Conservation (phyloP, 345 rosid genomes). For the Dovyalis caffra region DNA sequence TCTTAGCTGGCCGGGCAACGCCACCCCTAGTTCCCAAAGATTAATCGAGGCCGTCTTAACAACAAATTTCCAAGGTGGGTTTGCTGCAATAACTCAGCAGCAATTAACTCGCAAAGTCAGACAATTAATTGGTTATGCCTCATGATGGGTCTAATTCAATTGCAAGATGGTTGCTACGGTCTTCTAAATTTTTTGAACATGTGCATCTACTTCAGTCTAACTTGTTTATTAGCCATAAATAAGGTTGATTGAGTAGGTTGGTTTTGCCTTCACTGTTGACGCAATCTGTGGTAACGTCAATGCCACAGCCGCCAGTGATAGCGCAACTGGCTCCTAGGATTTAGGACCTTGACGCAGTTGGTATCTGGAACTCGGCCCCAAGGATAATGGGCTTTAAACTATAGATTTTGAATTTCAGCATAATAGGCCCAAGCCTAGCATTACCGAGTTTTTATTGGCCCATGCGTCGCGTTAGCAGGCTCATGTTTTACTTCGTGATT, state of each 20-base stretch:
- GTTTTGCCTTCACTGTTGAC: not conserved
- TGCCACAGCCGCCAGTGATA: not conserved
- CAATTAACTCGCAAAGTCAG: not conserved
- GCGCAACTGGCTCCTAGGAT: not conserved
- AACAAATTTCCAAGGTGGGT: too few relatives aligned
- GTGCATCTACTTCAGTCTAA: not conserved
- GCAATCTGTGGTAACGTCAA: not conserved
- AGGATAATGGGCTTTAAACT: too few relatives aligned
- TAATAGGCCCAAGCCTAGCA: too few relatives aligned
- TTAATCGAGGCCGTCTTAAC: too few relatives aligned
- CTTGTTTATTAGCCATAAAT: not conserved
- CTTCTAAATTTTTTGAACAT: not conserved
- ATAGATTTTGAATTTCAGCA: too few relatives aligned
- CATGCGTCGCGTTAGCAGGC: not conserved
- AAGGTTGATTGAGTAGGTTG: not conserved
- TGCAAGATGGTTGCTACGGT: not conserved
- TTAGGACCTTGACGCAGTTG: not conserved
- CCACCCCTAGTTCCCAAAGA: too few relatives aligned
- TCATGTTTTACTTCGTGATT: not conserved
- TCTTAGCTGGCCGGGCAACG: too few relatives aligned
- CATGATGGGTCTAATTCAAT: not conserved
- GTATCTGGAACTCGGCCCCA: not conserved
- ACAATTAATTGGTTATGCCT: not conserved
- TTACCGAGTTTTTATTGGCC: too few relatives aligned
- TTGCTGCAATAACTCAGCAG: too few relatives aligned